phyloP scores from a whole-genome alignment of 2,329 filamentous ascomycete genomes.

The Ophiocordyceps polyrhachis-furcata region DNA sequence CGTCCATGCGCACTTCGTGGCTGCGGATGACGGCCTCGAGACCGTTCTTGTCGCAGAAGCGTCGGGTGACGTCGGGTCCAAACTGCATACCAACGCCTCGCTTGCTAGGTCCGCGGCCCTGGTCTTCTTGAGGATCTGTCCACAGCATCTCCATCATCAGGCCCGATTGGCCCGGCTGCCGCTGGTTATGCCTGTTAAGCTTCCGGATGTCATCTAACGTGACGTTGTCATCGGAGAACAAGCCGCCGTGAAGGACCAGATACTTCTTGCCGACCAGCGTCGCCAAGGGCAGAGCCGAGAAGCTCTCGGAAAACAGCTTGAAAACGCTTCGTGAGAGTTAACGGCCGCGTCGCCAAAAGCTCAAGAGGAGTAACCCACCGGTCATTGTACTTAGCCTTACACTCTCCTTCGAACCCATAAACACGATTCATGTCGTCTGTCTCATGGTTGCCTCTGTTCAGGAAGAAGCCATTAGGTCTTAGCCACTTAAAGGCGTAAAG shows the following conservation, averaged over 20 bases:
- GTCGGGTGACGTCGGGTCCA: constrained; percentile 86
- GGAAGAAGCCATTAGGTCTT: constrained; percentile 69
- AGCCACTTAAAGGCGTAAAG: constrained; percentile 97
- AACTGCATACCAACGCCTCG: constrained; percentile 93
- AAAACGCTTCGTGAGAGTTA: constrained; percentile 40
- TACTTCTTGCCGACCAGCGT: constrained; percentile 84
- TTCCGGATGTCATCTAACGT: constrained; percentile 88
- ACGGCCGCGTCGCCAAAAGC: neutral
- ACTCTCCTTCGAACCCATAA: constrained; percentile 97
- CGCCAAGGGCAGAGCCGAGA: constrained; percentile 81
- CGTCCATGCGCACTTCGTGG: constrained; percentile 96
- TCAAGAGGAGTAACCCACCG: constrained; percentile 15
- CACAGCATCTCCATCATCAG: constrained; percentile 99
- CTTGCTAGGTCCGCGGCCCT: constrained; percentile 86
- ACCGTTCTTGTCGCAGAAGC: constrained; percentile 91
- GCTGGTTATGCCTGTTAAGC: constrained; percentile 74
- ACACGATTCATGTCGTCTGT: constrained; percentile 99
- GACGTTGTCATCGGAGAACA: constrained; percentile 89
- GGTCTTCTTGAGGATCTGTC: constrained; percentile 81
- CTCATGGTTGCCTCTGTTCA: constrained; percentile 97
- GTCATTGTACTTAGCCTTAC: constrained; percentile 95
- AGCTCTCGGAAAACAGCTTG: constrained; percentile 95
- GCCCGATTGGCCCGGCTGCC: constrained; percentile 80
- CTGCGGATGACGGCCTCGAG: constrained; percentile 90
- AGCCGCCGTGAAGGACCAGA: constrained; percentile 79